Evolutionary conservation across 2,329 filamentous ascomycete genomes (phyloP).

Genomic region (Scolecobasidium constrictum): DNA sequence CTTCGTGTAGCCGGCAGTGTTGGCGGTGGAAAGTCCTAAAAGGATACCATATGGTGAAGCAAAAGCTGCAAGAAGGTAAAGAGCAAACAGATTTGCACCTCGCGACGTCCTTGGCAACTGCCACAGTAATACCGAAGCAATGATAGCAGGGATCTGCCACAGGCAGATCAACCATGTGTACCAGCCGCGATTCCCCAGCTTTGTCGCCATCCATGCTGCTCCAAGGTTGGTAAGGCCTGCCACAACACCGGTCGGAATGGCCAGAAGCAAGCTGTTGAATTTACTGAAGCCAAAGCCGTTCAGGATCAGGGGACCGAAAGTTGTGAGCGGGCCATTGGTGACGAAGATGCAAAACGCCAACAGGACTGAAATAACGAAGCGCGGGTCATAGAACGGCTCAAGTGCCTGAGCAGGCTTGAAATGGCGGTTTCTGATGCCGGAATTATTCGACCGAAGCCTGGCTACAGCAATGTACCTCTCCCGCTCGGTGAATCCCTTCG

Average conservation of each 20-base stretch:
- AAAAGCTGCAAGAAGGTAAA: constrained; percentile 63
- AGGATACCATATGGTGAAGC: constrained; percentile 52
- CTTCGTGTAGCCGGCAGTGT: constrained; percentile 27
- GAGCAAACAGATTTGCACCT: constrained; percentile 60
- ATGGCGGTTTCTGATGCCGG: constrained; percentile 24
- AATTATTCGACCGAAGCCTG: constrained; percentile 22
- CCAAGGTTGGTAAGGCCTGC: constrained; percentile 30
- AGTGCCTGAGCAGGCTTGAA: constrained; percentile 20
- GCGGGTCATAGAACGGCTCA: constrained; percentile 20
- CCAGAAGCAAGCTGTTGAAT: constrained; percentile 23
- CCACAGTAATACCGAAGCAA: constrained; percentile 69
- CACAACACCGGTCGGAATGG: constrained; percentile 21
- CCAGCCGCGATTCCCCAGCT: constrained; percentile 30
- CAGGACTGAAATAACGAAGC: no score
- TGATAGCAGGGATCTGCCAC: constrained; percentile 63
- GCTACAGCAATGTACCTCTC: constrained; percentile 22
- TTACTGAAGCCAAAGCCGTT: constrained; percentile 31
- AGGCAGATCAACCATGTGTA: constrained; percentile 52
- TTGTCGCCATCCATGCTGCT: constrained; percentile 56
- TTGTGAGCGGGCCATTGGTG: constrained; percentile 30
- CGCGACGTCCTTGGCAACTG: constrained; percentile 52
- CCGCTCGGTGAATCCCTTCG: constrained; percentile 18
- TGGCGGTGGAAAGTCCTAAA: constrained; percentile 43
- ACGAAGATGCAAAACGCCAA: no score
- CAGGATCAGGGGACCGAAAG: constrained; percentile 20